phyloP scores from a whole-genome alignment of 2,329 filamentous ascomycete species.

The Fusarium virguliforme region DNA sequence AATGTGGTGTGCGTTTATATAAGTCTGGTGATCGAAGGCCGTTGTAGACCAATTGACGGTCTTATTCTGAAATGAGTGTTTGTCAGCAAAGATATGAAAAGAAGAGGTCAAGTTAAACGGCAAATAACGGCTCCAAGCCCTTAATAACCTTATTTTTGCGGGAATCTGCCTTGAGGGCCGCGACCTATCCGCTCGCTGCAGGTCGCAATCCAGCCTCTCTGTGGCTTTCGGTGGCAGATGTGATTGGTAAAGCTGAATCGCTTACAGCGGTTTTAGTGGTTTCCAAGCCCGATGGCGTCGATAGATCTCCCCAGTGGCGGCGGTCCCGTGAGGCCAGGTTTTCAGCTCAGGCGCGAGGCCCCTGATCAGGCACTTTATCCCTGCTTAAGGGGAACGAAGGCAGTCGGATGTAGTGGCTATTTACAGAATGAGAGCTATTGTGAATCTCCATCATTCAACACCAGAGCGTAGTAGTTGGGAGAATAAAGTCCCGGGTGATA shows the following conservation, averaged over 20 bases:
- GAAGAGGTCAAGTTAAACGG: neutral
- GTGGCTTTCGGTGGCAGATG: neutral
- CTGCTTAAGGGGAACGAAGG: too few relatives aligned
- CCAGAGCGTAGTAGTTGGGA: too few relatives aligned
- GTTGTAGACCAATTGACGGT: neutral
- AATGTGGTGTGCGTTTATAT: neutral
- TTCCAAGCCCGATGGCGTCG: neutral
- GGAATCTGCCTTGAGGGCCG: neutral
- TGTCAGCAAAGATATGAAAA: neutral
- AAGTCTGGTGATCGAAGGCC: too few relatives aligned
- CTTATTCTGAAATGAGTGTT: neutral
- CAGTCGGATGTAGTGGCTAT: too few relatives aligned
- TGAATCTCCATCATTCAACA: too few relatives aligned
- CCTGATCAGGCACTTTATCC: too few relatives aligned
- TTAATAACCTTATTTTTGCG: slow-evolving; percentile 1
- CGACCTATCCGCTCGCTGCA: neutral
- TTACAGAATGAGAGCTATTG: too few relatives aligned
- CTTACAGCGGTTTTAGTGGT: neutral
- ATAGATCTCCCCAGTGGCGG: neutral
- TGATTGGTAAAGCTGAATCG: slow-evolving; percentile 1
- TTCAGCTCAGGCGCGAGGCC: neutral
- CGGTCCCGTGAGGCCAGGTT: neutral
- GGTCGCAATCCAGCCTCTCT: neutral
- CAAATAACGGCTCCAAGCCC: neutral
- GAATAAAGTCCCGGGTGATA: too few relatives aligned